Base-by-base conservation (phyloP, 1,284 basidiomycete species). In the Irpex sp. region DNA sequence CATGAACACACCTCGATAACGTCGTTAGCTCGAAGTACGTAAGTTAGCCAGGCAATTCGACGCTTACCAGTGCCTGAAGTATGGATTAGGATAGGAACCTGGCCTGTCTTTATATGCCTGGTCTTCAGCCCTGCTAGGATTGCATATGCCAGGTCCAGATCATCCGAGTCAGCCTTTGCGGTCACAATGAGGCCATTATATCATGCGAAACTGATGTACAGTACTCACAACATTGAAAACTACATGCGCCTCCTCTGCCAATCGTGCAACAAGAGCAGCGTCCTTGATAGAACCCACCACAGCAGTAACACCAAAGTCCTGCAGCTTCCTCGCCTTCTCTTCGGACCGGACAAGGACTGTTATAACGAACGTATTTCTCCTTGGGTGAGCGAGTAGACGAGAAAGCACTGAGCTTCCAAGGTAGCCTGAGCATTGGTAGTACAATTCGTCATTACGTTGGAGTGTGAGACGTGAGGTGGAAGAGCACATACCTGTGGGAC, bases 361-460 rank as follows among this genome's bases (percentile, higher is more conserved):
- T 43, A 74, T 70, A 0, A 66, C 67, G 56, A 72, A 69, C 0
- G 57, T 61, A 13, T 55, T 15, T 13, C 60, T 54, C 9, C 64
- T 59, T 1, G 67, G 69, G 51, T 72, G 70, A 17, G 35, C 46
- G 21, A 72, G 61, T 15, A 73, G 66, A 21, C 64, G 66, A 13
- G 65, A 61, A 2, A 72, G 60, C 31, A 70, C 61, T 13, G 65
- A 54, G 5, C 70, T 71, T 47, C 71, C 72, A 53, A 73, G 64
- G 54, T 72, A 73, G 17, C 72, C 72, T 26, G 4, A 21, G 26
- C 26, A 26, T 26, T 26, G 4, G 26, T 26, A 26, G 26, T 26
- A 26, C 26, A 26, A 3, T 26, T 3, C 26, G 26, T 26, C 26
- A 26, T 26, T 26, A 26, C 26, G 26, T 26, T 26, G 4, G 26